Conservation (phyloP, 2,329 filamentous ascomycete species). For the Botryotinia convoluta region DNA sequence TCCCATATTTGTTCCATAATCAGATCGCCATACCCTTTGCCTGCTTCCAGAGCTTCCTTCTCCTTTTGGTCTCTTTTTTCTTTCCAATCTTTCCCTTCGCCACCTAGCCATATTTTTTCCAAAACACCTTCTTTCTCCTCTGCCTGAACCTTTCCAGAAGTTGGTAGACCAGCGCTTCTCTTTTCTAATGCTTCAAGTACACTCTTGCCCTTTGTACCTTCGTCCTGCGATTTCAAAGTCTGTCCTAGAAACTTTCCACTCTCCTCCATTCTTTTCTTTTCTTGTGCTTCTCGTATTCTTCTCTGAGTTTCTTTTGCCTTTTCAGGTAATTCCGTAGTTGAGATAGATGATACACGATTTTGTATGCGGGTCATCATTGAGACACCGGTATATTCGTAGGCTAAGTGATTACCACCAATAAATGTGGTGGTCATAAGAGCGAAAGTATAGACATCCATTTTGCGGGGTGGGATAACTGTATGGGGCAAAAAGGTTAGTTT, state of each 20-base stretch:
- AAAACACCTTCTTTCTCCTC: conserved; percentile 37
- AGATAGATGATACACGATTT: not conserved
- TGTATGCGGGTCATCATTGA: conserved; percentile 29
- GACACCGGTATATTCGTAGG: conserved; percentile 34
- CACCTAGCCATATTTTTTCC: conserved; percentile 57
- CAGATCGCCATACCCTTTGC: conserved; percentile 43
- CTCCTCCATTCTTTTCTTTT: conserved; percentile 23
- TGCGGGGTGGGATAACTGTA: conserved; percentile 54
- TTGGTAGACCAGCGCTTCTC: conserved; percentile 19
- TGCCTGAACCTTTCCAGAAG: conserved; percentile 22
- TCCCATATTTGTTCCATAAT: conserved; percentile 48
- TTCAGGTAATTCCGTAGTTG: conserved; percentile 22
- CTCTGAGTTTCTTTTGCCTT: conserved; percentile 32
- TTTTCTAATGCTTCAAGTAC: conserved; percentile 15
- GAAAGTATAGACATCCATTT: conserved; percentile 60
- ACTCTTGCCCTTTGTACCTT: conserved; percentile 9
- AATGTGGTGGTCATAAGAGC: conserved; percentile 45
- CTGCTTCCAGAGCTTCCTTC: conserved; percentile 38
- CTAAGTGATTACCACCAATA: conserved; percentile 35
- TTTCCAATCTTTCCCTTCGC: conserved; percentile 44
- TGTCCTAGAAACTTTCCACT: not conserved
- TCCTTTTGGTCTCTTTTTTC: conserved; percentile 37
- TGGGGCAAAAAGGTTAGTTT: not conserved
- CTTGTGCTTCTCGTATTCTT: conserved; percentile 28
- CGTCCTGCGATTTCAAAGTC: not conserved